Evolutionary conservation across 345 rosid species (phyloP), one percentile per base, ranked within the genome.

Genomic region (Eucalyptus shirleyi): DNA sequence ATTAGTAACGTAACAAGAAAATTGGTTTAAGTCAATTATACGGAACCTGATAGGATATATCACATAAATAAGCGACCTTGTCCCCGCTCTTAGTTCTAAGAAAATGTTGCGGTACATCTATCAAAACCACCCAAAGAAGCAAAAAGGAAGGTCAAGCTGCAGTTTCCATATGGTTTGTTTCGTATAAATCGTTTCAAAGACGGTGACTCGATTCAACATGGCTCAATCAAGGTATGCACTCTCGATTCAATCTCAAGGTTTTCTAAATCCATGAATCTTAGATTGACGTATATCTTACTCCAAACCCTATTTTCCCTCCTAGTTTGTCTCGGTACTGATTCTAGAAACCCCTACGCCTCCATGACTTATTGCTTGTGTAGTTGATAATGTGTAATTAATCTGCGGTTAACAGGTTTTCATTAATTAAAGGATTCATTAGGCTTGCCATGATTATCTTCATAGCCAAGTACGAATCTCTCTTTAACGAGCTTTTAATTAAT

Each of bases 71-170:
- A 1, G 15, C 5, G 8, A 6, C 9, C 2, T 21, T 5, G 3
- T n/a, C 6, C 11, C 5, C 0, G 2, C 72, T n/a, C 2, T 18
- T n/a, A 7, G 2, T 65, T 65, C 9, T 65, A 32, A 65, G 9
- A 65, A 37, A 37, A 37, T 8, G 26, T 77, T 19, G 16, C 2
- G 3, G 30, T 11, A 37, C 7, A 77, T 12, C 28, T 8, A 37
- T 40, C 16, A 21, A 40, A 40, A 37, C 30, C 2, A 2, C 13
- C 28, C 47, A 12, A 37, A 42, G 28, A 44, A 21, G 83, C 83
- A 6, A 69, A 69, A 40, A 9, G 14, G 44, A 72, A 77, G 85
- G 13, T 40, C 47, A 6, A 21, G 47, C 5, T 37, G 4, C 16
- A 12, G 2, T 37, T 72, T 19, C 26, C 82, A 72, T 11, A 18